Base-by-base conservation (phyloP, 768 basidiomycete genomes). In the Mycena belliarum region DNA sequence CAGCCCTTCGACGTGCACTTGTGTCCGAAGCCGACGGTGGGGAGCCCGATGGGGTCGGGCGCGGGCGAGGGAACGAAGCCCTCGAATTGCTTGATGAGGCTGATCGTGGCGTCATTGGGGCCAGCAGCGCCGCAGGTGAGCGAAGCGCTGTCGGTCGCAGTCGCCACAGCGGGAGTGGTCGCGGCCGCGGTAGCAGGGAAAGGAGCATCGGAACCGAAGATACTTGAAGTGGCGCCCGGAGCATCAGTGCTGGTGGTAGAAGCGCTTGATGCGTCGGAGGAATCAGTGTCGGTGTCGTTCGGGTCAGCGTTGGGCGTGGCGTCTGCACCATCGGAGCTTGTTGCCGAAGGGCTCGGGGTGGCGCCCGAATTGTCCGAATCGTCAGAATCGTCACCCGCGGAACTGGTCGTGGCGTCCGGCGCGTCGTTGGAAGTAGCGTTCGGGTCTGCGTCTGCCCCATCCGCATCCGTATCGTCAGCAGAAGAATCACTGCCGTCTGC, bases 1-100 rank as follows among this genome's bases (percentile, higher is more conserved):
- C 70, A 71, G 23, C 59, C 44, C 44, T 59, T 61, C 33, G 55
- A 59, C 11, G 64, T 60, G 62, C 70, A 71, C 18, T 66, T 65
- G 56, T 71, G 70, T 1, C 69, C 69, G 46, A 69, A 71, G n/a
- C 70, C 70, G 38, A 70, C 70, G 49, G 69, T 71, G 43, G 70
- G 65, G 23, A 71, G 67, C 21, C 69, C 70, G 50, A 70, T 70
- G 20, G 70, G 70, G 61, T 71, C 69, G 15, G 70, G 70, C 7
- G 64, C 63, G 4, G 69, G 70, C 15, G 63, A 57, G 14, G 63
- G 28, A 23, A 70, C 70, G 60, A 71, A 71, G 20, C 69, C 69
- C 61, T 71, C 70, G 52, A 69, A 70, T 26, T 61, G 47, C 56
- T 71, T 65, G 48, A 71, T 69, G 21, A 71, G 63, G 58, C 52